Evolutionary conservation across 208 protist species (phyloP).

Genomic region (Leishmania major): DNA sequence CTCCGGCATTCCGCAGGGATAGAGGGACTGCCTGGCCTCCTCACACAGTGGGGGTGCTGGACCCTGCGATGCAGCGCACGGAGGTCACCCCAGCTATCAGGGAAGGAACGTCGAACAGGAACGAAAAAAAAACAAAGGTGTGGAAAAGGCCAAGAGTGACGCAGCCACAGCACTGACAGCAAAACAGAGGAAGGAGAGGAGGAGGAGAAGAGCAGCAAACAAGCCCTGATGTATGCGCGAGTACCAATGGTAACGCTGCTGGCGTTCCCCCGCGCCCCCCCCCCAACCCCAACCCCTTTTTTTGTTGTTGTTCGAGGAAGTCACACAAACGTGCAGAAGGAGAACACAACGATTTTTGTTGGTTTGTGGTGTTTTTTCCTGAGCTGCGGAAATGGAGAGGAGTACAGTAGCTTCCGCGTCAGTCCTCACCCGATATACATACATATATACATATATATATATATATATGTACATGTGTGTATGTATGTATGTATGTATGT

Average conservation of each 20-base stretch:
- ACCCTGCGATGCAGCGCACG: too few species aligned
- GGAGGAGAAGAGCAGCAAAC: not conserved
- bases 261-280: not conserved
- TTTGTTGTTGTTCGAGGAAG: not conserved
- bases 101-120: not conserved
- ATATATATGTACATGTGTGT: too few species aligned
- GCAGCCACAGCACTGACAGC: not conserved
- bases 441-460: too few species aligned
- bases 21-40: too few species aligned
- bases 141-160: not conserved
- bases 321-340: not conserved
- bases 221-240: not conserved
- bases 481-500: not conserved
- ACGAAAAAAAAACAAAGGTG: too few species aligned
- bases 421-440: not conserved
- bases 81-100: not conserved
- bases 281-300: not conserved
- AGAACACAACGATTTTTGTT: not conserved
- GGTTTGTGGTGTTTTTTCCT: not conserved
- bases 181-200: not conserved
- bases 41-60: too few species aligned
- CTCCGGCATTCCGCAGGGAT: too few species aligned
- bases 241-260: not conserved
- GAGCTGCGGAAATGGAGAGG: too few species aligned
- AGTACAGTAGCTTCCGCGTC: not conserved